Conservation (phyloP, 2,329 filamentous ascomycete species). For the Dactylellina cionopaga region DNA sequence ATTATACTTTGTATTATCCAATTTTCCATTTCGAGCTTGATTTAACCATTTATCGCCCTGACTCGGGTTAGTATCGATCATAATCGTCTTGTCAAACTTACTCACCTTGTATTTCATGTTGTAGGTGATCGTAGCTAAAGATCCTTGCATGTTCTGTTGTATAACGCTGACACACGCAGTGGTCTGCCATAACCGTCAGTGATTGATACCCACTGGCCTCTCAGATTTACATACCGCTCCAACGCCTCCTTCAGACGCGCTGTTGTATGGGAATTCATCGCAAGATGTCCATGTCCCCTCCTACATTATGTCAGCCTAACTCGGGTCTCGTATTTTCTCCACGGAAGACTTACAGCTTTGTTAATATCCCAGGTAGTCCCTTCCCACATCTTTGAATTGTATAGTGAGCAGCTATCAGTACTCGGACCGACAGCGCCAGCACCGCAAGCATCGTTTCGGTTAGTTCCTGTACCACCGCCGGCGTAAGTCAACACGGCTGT, state of each 20-base stretch:
- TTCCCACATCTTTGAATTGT: conserved; percentile 8
- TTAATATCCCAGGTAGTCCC: background rate
- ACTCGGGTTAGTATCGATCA: too few species aligned
- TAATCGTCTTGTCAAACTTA: too few species aligned
- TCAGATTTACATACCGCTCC: conserved; percentile 1
- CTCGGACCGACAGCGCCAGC: background rate
- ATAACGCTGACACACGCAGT: conserved; percentile 11
- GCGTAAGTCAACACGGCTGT: conserved; percentile 10
- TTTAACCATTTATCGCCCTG: conserved; percentile 6
- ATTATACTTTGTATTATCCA: conserved; percentile 11
- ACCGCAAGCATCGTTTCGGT: conserved; percentile 7
- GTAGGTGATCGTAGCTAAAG: background rate
- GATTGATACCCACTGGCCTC: too few species aligned
- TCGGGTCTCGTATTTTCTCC: background rate
- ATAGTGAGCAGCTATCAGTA: background rate
- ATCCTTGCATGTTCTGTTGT: conserved; percentile 23
- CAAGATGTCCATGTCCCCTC: conserved; percentile 28
- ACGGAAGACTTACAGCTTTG: conserved; percentile 6
- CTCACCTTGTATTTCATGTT: conserved; percentile 22
- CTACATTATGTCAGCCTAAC: background rate
- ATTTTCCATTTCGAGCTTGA: background rate
- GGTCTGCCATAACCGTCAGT: conserved; percentile 1
- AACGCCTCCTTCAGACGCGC: conserved; percentile 9
- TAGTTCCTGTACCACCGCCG: background rate
- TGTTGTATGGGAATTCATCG: conserved; percentile 27